phyloP scores from a whole-genome alignment of 345 rosid species.

The Erodium maritimum region DNA sequence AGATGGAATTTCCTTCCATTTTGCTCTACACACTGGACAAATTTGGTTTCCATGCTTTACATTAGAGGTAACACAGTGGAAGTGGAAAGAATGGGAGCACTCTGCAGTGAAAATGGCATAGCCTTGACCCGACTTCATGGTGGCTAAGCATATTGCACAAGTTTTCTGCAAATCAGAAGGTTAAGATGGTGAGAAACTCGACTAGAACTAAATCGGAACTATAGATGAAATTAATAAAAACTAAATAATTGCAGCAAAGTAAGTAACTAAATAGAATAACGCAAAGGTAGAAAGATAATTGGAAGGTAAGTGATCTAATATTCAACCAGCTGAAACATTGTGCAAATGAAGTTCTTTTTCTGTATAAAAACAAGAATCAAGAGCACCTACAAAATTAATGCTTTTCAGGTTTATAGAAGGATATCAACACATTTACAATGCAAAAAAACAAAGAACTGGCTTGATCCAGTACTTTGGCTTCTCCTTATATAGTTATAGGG shows the following conservation, averaged over 20 bases:
- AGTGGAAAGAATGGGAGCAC: slow-evolving; percentile 82
- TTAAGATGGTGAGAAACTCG: slow-evolving; percentile 11
- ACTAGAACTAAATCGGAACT: background rate
- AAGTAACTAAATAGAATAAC: background rate
- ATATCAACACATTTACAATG: background rate
- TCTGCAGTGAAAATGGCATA: slow-evolving; percentile 89
- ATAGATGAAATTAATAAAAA: background rate
- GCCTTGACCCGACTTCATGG: slow-evolving; percentile 72
- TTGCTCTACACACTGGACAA: slow-evolving; percentile 89
- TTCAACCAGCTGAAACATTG: background rate
- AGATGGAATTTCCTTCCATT: slow-evolving; percentile 85
- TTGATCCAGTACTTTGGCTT: background rate
- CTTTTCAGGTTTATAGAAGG: background rate
- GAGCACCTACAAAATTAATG: background rate
- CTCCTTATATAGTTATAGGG: too few species aligned
- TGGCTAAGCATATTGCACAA: slow-evolving; percentile 77
- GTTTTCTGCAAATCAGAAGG: slow-evolving; percentile 45
- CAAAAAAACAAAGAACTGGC: background rate
- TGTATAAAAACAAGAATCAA: background rate
- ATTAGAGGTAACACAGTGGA: slow-evolving; percentile 82
- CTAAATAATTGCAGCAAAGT: background rate
- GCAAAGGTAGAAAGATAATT: background rate
- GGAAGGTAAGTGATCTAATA: background rate
- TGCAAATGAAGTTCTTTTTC: background rate
- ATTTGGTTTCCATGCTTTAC: slow-evolving; percentile 83